A percentile compares a stretch with the other conserved stretches of the same genome.
These are phyloP conservation scores for Peterozyma xylosa DNA, from an alignment of 805 yeast species.

Conservation along the genomic window DNA sequence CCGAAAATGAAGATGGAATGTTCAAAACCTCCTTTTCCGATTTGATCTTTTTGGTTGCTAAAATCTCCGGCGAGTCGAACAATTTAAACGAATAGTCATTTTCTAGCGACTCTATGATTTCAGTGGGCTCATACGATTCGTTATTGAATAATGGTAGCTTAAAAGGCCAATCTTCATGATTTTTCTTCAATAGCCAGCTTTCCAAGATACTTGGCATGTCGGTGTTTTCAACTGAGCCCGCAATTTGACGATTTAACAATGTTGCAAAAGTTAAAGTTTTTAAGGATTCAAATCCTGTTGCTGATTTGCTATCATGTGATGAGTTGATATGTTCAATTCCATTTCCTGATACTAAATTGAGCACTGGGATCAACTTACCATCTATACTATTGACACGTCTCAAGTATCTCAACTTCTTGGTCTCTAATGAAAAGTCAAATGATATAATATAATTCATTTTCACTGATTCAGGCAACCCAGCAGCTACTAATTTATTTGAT, in stretches of 20 bases:
- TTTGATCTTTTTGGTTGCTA: slow-evolving; percentile 11
- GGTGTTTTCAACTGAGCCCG: slow-evolving; percentile 9
- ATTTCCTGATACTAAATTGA: slow-evolving; percentile 36
- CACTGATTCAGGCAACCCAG: slow-evolving; percentile 22
- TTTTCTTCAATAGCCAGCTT: slow-evolving; percentile 19
- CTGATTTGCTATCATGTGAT: slow-evolving; percentile 11
- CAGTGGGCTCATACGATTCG: slow-evolving; percentile 10
- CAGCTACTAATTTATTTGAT: slow-evolving; percentile 33
- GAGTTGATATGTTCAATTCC: slow-evolving; percentile 35
- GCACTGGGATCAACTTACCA: slow-evolving; percentile 27
- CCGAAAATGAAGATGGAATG: slow-evolving; percentile 4
- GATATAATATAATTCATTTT: slow-evolving; percentile 36
- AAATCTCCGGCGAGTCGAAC: slow-evolving; percentile 11
- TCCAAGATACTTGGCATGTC: slow-evolving; percentile 13
- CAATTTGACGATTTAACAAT: slow-evolving; percentile 11
- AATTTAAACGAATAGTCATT: slow-evolving; percentile 9
- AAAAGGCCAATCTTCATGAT: slow-evolving; percentile 11
- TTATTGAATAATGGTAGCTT: slow-evolving; percentile 10
- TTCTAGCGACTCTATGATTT: slow-evolving; percentile 14
- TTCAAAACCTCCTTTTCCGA: slow-evolving; percentile 8
- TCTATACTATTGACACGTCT: slow-evolving; percentile 9
- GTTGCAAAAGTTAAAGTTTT: slow-evolving; percentile 14
- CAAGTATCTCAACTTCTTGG: slow-evolving; percentile 7
- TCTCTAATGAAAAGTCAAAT: slow-evolving; percentile 32
- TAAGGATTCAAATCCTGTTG: slow-evolving; percentile 9